Conservation (phyloP, 2,329 filamentous ascomycete genomes). For the Neonectria ditissima region DNA sequence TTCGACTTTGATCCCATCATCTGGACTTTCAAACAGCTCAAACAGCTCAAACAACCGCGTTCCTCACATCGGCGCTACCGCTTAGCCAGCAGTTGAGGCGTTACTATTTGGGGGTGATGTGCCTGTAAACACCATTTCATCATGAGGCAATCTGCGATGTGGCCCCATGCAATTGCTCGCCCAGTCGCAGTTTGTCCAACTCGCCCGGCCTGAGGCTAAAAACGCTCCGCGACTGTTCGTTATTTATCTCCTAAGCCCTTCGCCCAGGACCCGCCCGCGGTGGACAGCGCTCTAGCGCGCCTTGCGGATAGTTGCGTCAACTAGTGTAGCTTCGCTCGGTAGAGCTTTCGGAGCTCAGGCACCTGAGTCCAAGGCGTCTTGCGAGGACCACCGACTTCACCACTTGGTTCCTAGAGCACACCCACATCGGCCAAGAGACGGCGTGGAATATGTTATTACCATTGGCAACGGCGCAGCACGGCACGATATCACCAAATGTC, state of each 20-base stretch:
- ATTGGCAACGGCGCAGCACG: constrained; percentile 16
- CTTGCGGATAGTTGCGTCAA: constrained; percentile 28
- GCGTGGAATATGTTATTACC: constrained; percentile 18
- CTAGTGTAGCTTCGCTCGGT: constrained; percentile 20
- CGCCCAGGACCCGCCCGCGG: constrained; percentile 36
- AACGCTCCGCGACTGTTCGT: constrained; percentile 40
- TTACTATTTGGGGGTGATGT: constrained; percentile 27
- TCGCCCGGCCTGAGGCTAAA: constrained; percentile 28
- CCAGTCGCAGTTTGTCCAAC: constrained; percentile 26
- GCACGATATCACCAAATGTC: constrained; percentile 12
- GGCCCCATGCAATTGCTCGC: constrained; percentile 29
- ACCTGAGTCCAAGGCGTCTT: constrained; percentile 7
- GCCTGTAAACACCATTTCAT: constrained; percentile 18
- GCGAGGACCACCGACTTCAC: constrained; percentile 16
- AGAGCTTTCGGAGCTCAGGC: constrained; percentile 19
- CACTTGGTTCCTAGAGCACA: constrained; percentile 13
- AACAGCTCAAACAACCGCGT: constrained; percentile 36
- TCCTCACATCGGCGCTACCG: constrained; percentile 35
- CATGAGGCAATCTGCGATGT: constrained; percentile 41
- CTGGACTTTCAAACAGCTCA: no score
- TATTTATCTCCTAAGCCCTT: constrained; percentile 27
- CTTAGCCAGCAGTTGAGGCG: constrained; percentile 38
- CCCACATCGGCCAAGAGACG: constrained; percentile 8
- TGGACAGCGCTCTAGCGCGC: constrained; percentile 34
- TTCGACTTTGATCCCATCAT: constrained; percentile 31